Evolutionary conservation across 768 basidiomycete species (phyloP).

Genomic region (Kwoniella botswanensis): DNA sequence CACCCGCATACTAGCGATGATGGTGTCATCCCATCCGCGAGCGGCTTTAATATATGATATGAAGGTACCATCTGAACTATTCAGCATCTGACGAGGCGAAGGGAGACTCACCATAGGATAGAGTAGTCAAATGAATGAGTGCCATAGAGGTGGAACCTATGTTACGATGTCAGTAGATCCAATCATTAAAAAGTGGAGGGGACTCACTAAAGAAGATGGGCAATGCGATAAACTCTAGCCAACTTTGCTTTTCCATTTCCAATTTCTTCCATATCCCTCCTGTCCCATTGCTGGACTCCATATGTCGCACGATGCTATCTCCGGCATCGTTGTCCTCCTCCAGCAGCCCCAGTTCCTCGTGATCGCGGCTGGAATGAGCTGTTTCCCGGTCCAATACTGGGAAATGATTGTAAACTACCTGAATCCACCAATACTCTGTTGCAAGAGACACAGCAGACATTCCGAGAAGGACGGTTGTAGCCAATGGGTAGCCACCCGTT

Average conservation of each 20-base stretch:
- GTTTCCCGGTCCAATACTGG: conserved; percentile 33
- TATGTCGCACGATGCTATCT: background rate
- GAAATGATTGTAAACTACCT: conserved; percentile 50
- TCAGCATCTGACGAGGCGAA: background rate
- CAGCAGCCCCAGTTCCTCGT: conserved; percentile 4
- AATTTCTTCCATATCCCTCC: conserved; percentile 3
- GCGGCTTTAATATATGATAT: conserved; percentile 57
- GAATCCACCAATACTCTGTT: conserved; percentile 53
- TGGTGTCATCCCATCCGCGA: conserved; percentile 47
- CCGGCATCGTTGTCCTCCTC: background rate
- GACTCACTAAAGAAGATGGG: conserved; percentile 54
- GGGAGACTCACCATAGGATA: conserved; percentile 46
- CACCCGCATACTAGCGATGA: conserved; percentile 52
- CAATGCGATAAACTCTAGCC: conserved; percentile 49
- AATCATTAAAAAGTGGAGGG: background rate
- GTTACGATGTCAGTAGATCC: conserved; percentile 14
- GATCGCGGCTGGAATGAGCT: too few species aligned
- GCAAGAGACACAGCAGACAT: conserved; percentile 33
- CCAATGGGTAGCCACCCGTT: conserved; percentile 34
- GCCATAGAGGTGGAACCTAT: conserved; percentile 50
- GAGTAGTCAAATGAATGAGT: conserved; percentile 51
- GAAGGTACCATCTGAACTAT: conserved; percentile 50
- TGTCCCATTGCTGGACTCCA: background rate
- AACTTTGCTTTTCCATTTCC: conserved; percentile 33
- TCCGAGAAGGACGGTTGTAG: conserved; percentile 34